phyloP scores from a whole-genome alignment of 345 rosid genomes.

The Atalantia buxifolia region DNA sequence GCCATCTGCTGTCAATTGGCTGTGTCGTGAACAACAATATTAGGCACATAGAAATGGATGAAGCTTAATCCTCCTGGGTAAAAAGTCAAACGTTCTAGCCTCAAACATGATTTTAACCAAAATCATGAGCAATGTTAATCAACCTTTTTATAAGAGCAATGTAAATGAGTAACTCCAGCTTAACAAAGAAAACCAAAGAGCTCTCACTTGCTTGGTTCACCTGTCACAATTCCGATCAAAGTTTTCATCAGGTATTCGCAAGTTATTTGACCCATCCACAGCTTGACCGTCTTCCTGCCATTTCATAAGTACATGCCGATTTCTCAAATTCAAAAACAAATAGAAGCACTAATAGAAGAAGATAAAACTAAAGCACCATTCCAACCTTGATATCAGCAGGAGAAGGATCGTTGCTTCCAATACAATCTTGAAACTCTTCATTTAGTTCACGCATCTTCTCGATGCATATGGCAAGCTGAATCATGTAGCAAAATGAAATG shows the following conservation, averaged over 20 bases:
- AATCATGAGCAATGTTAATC: neutral
- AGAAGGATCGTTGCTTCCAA: slow-evolving; percentile 56
- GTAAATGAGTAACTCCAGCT: slow-evolving; percentile 11
- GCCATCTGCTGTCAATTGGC: slow-evolving; percentile 29
- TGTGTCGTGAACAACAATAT: slow-evolving; percentile 22
- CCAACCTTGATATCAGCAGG: slow-evolving; percentile 39
- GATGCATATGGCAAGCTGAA: slow-evolving; percentile 91
- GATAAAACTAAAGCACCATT: slow-evolving; percentile 21
- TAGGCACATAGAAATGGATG: neutral
- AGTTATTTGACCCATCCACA: slow-evolving; percentile 28
- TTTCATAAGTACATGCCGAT: slow-evolving; percentile 20
- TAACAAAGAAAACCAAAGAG: slow-evolving; percentile 57
- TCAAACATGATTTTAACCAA: neutral
- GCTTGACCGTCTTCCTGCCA: slow-evolving; percentile 58
- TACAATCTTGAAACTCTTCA: slow-evolving; percentile 84
- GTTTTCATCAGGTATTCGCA: slow-evolving; percentile 25
- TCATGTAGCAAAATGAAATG: slow-evolving; percentile 21
- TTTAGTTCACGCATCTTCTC: slow-evolving; percentile 76
- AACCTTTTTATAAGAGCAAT: neutral
- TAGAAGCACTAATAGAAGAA: slow-evolving; percentile 13
- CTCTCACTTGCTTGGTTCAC: slow-evolving; percentile 90
- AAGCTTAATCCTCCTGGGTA: neutral
- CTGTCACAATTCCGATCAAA: slow-evolving; percentile 66
- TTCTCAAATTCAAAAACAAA: slow-evolving; percentile 7
- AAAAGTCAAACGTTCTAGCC: neutral